phyloP scores from a whole-genome alignment of 768 basidiomycete species.

The Cyclocybe aegerita region DNA sequence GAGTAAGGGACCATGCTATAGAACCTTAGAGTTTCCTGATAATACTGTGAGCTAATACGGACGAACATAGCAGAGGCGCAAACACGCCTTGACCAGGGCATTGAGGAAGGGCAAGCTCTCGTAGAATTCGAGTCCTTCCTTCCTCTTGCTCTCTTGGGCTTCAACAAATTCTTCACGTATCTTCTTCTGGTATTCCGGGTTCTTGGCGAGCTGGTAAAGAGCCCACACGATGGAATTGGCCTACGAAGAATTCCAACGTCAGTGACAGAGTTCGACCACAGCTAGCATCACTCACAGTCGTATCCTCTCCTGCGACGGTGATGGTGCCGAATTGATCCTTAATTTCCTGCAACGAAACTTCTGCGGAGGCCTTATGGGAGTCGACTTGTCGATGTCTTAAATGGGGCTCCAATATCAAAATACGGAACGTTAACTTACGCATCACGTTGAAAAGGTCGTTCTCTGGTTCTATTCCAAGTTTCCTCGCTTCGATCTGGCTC shows the following conservation, averaged over 20 bases:
- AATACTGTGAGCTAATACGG: neutral
- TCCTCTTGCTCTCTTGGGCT: neutral
- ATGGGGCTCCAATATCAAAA: neutral
- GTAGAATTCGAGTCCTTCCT: neutral
- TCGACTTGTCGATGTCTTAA: neutral
- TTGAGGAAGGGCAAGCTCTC: conserved; percentile 7
- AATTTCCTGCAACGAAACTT: conserved; percentile 1
- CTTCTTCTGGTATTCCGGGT: conserved; percentile 1
- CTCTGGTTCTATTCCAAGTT: neutral
- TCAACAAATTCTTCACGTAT: conserved; percentile 1
- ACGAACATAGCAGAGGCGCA: neutral
- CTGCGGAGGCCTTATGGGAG: neutral
- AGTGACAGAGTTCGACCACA: neutral
- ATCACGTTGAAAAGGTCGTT: neutral
- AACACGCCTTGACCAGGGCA: conserved; percentile 4
- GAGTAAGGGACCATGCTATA: conserved; percentile 1
- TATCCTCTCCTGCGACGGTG: conserved; percentile 6
- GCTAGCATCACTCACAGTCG: neutral
- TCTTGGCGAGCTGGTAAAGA: neutral
- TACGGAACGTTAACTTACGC: neutral
- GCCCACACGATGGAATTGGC: conserved; percentile 5
- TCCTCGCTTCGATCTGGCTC: neutral
- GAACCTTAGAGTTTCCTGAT: conserved; percentile 4
- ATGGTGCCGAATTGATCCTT: conserved; percentile 4
- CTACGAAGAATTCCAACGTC: neutral